phyloP scores from a whole-genome alignment of 73 alveolate species.

The Symbiodinium pilosum region DNA sequence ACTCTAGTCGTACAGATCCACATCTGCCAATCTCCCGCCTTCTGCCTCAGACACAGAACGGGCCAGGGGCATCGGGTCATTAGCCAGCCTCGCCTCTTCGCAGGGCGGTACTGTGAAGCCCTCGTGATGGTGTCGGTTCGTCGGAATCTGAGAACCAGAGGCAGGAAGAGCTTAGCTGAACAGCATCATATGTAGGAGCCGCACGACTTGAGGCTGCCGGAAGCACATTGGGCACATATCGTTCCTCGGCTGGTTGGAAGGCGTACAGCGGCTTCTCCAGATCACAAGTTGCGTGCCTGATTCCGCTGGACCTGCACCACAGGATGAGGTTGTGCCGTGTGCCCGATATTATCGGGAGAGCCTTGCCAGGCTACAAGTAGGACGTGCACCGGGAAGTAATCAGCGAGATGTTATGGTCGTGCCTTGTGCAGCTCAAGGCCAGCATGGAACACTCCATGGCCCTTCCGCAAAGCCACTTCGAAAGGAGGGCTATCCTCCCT shows the following conservation, averaged over 20 bases:
- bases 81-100: background rate
- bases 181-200: background rate
- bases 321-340: constrained; percentile 77
- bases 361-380: too few species aligned
- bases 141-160: background rate
- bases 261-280: background rate
- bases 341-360: constrained; percentile 50
- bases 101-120: constrained; percentile 90
- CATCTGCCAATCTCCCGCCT: background rate
- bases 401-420: background rate
- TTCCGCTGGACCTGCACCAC: constrained; percentile 77
- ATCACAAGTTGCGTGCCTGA: constrained; percentile 1
- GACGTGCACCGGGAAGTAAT: too few species aligned
- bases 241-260: background rate
- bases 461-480: constrained; percentile 47
- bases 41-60: background rate
- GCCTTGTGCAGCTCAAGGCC: constrained; percentile 42
- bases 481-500: background rate
- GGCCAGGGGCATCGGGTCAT: too few species aligned
- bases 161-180: background rate
- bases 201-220: constrained; percentile 61
- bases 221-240: constrained; percentile 92
- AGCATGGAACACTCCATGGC: constrained; percentile 83
- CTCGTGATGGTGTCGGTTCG: constrained; percentile 66
- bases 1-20: background rate